Base-by-base conservation (phyloP, 176 grass and related monocot species). In the Oryza longistaminata region DNA sequence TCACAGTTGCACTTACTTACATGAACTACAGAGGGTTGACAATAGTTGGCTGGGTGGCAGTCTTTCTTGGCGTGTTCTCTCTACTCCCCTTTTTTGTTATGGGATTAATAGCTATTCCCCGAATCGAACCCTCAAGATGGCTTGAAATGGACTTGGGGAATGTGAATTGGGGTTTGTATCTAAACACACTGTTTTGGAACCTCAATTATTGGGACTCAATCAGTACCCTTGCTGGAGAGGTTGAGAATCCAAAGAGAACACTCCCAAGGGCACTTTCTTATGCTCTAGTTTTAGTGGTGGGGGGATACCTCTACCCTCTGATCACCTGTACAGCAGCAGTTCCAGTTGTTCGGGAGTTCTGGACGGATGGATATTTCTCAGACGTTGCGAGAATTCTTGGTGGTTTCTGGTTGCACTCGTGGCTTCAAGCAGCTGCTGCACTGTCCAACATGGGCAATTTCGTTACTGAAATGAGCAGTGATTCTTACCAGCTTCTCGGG, bases 131-230 rank as follows among this genome's bases (percentile, higher is more conserved):
- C 13, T 78, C 86, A 7, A 88, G 91, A 42, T 96, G 94, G 94
- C 19, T 91, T 21, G 45, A 75, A 33, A 85, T 95, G 37, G 90
- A 95, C 21, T 44, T 92, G 35, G 82, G 74, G 11, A 88, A 13
- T 76, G 91, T 98, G n/a, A 90, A 92, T 31, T 98, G 95, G 95
- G 89, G 87, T 26, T 78, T 95, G 34, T 98, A 95, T 88, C 84
- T 98, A 60, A 98, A 98, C 22, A 98, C 93, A 11, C 67, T 98
- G 34, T 95, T 98, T 49, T 98, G 95, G 93, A 98, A 95, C 85
- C 93, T 98, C 26, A 98, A 98, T 85, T 95, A 93, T 5, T 98
- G 95, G 95, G 95, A 98, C 91, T 98, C 95, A 35, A 90, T 98
- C 11, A 98, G 95, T 77, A 95, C 95, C 61, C 81, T 98, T 75